A percentile compares a stretch with the other conserved stretches of the same genome.
phyloP scores from a whole-genome alignment of 2,329 filamentous ascomycete genomes.

The Metarhizium sp. region DNA sequence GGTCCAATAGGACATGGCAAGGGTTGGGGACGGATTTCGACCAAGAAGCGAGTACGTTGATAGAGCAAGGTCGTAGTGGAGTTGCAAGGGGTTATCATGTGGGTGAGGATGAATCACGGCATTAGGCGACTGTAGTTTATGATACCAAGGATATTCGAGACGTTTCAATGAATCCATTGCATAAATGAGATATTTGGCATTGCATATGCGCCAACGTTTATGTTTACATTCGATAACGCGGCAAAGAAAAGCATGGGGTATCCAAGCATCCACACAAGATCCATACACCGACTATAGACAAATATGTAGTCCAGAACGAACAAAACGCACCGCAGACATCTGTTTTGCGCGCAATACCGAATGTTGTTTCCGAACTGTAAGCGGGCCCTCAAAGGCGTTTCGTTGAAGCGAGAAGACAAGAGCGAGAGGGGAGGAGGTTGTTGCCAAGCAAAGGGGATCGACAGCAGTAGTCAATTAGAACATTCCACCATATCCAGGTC shows the following conservation, averaged over 20 bases:
- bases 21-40: slow-evolving; percentile 80
- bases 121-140: slow-evolving; percentile 10
- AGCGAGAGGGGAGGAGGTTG: neutral
- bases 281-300: neutral
- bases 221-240: neutral
- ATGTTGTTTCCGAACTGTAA: no score
- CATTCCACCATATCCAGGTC: neutral
- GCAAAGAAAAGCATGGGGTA: neutral
- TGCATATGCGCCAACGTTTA: neutral
- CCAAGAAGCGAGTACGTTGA: slow-evolving; percentile 50
- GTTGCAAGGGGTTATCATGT: slow-evolving; percentile 84
- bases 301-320: neutral
- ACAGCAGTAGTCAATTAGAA: no score
- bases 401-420: neutral
- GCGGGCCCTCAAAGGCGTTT: neutral
- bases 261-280: neutral
- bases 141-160: neutral
- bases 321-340: neutral
- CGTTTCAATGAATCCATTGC: neutral
- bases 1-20: slow-evolving; percentile 79
- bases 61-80: slow-evolving; percentile 82
- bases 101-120: slow-evolving; percentile 41
- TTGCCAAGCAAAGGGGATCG: neutral
- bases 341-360: neutral
- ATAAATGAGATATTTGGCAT: neutral